Base-by-base conservation (phyloP, 1,139 yeast species). In the Groenewaldozyma sp. region DNA sequence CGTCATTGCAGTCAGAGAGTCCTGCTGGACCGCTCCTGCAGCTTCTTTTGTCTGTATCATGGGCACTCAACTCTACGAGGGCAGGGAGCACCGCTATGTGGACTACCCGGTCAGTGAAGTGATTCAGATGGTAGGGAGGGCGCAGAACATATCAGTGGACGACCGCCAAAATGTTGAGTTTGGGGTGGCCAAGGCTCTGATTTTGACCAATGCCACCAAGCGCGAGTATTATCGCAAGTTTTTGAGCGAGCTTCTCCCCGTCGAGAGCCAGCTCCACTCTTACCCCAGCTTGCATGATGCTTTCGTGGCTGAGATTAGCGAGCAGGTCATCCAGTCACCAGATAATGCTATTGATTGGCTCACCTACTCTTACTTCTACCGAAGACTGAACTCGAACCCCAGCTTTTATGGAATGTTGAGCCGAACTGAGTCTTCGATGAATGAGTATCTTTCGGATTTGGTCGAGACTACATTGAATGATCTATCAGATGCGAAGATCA, bases 311-410 rank as follows among this genome's bases (percentile, higher is more conserved):
- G 97, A 87, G 49, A 77, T 87, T 13, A 73, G 82, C 38, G 73
- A 77, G 11, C 68, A 74, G 1, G 67, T 78, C n/a, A 71, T 91
- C 43, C 71, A 68, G 37, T 68, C 74, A 4, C 76, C 83, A 53
- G 96, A 88, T 52, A 94, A 83, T 48, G 83, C 94, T 48, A 74
- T 93, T 44, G 96, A 88, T 53, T 84, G 95, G 93, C 56, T 93
- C 31, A 82, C 96, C 0, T 83, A 74, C 59, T 74, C 95, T 0
- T 82, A 78, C 51, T 83, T 87, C 54, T 93, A 84, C 61, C 68
- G 94, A 46, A 66, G 97, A 39, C 58, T 91, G 19, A 80, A 77
- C 42, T 69, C 75, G 34, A 93, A 93, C 55, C 97, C 98, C 1
- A 78, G 94, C 45, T 93, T 74, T 56, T 93, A 93, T 55, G 95